A percentile compares a stretch with the other conserved stretches of the same genome.
These are phyloP conservation scores for Monosiga brevicollis DNA, from an alignment of 78 protist genomes.

Conservation along the genomic window DNA sequence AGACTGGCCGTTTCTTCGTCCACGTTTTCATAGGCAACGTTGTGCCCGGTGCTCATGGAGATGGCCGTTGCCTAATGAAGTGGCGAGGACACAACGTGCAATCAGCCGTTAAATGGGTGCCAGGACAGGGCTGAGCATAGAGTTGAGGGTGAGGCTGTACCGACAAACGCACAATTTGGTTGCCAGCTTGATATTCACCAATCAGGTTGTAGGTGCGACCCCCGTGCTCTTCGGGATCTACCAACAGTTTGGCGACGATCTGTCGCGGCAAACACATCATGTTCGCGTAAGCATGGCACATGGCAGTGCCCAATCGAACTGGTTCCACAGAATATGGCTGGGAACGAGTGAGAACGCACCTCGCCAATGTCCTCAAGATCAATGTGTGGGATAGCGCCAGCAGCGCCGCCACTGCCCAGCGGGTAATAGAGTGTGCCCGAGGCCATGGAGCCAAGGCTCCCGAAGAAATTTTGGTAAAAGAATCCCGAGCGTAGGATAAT, in stretches of 20 bases:
- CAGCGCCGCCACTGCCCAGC: not conserved
- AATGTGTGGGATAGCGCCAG: not conserved
- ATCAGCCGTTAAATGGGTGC: too few species aligned
- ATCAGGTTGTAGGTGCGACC: not conserved
- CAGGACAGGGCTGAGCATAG: not conserved
- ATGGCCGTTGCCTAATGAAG: not conserved
- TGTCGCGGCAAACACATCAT: not conserved
- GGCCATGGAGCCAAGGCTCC: not conserved
- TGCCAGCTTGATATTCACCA: not conserved
- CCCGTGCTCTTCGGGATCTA: not conserved
- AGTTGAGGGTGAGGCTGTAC: not conserved
- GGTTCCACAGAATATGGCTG: too few species aligned
- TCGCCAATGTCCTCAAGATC: not conserved
- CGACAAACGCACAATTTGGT: not conserved
- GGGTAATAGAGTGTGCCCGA: not conserved
- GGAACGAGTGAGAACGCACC: too few species aligned
- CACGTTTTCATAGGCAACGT: not conserved
- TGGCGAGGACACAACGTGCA: not conserved
- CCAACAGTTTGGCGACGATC: not conserved
- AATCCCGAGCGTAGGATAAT: not conserved
- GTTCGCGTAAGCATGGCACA: not conserved
- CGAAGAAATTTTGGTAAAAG: not conserved
- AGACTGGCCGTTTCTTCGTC: not conserved
- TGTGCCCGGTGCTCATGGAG: not conserved
- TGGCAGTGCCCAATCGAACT: too few species aligned